phyloP scores from a whole-genome alignment of 257 asterid species.

The Apocynum venetum region DNA sequence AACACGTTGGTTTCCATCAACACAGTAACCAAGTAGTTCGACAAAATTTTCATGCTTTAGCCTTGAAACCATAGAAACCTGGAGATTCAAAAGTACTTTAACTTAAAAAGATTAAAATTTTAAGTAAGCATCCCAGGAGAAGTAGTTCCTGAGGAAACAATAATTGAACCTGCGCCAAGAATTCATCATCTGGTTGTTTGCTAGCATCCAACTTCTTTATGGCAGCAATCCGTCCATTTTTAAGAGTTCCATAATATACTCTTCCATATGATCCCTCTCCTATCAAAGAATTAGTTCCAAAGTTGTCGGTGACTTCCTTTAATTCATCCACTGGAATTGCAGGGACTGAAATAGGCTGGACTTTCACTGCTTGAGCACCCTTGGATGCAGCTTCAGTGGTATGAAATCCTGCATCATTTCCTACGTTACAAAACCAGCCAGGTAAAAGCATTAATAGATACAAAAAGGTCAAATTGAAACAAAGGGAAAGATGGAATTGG shows the following conservation, averaged over 20 bases:
- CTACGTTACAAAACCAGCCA: constrained; percentile 25
- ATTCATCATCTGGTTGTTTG: constrained; percentile 85
- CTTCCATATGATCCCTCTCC: constrained; percentile 95
- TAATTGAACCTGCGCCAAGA: constrained; percentile 66
- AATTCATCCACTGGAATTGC: constrained; percentile 67
- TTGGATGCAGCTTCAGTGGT: constrained; percentile 50
- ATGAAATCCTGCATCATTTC: constrained; percentile 52
- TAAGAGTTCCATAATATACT: constrained; percentile 69
- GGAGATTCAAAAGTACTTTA: constrained; percentile 15
- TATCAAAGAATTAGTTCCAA: constrained; percentile 55
- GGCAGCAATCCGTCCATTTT: constrained; percentile 62
- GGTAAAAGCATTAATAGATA: background rate
- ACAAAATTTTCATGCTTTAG: constrained; percentile 70
- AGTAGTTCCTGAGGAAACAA: background rate
- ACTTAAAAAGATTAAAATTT: background rate
- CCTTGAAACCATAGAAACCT: constrained; percentile 95
- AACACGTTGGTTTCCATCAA: constrained; percentile 75
- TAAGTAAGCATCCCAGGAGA: constrained; percentile 1
- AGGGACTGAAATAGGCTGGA: constrained; percentile 73
- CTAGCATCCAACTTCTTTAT: constrained; percentile 78
- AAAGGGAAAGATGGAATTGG: background rate
- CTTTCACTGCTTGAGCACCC: constrained; percentile 47
- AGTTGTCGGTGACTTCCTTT: constrained; percentile 67
- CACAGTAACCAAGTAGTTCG: constrained; percentile 83
- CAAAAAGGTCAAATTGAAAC: background rate